Conservation (phyloP, 2,329 filamentous ascomycete genomes). For the Aspergillus hiratsukae region DNA sequence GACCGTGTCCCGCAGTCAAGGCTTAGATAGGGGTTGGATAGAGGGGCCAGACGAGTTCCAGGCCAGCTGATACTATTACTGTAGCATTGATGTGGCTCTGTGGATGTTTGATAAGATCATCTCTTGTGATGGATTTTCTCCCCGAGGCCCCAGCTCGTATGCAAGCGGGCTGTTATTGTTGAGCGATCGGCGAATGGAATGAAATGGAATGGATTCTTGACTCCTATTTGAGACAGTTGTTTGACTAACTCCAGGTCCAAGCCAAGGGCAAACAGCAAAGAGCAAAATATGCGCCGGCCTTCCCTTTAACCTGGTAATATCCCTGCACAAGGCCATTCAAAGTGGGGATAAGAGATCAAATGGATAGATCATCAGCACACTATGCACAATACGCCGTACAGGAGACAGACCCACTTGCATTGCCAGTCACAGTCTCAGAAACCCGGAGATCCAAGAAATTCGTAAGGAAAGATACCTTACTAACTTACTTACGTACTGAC, state of each 20-base stretch:
- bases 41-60: not conserved
- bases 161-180: not conserved
- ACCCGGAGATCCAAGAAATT: not conserved
- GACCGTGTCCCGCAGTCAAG: not conserved
- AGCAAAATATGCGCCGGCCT: not conserved
- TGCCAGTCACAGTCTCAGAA: not conserved
- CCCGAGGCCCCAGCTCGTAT: not conserved
- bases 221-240: not conserved
- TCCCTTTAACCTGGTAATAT: conserved; percentile 7
- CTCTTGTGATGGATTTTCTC: not conserved
- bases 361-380: not conserved
- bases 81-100: not conserved
- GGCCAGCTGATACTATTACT: not conserved
- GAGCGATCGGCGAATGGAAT: not conserved
- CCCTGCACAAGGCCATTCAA: conserved; percentile 6
- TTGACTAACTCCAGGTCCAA: not conserved
- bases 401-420: conserved; percentile 7
- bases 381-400: not conserved
- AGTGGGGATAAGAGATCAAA: conserved; percentile 1
- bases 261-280: not conserved
- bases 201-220: not conserved
- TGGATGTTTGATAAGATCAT: not conserved
- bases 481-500: conserved; percentile 1
- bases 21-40: not conserved
- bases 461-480: not conserved